A percentile compares a stretch with the other conserved stretches of the same genome.
These are phyloP conservation scores for Kazachstania martiniae DNA, from an alignment of 805 yeast species.

Conservation along the genomic window DNA sequence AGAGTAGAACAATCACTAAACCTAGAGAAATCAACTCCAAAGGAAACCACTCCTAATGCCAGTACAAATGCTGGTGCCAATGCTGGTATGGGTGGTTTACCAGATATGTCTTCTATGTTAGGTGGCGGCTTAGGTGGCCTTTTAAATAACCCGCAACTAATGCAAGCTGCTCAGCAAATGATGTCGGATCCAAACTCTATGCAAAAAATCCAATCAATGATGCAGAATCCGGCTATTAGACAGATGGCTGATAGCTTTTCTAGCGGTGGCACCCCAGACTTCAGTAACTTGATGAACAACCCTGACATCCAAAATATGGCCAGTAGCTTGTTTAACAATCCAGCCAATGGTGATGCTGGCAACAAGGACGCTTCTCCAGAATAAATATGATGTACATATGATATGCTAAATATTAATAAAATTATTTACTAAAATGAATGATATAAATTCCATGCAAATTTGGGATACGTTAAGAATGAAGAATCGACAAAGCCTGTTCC, in stretches of 20 bases:
- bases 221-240: constrained; percentile 71
- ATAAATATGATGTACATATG: neutral
- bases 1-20: constrained; percentile 66
- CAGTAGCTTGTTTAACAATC: constrained; percentile 51
- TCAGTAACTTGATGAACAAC: constrained; percentile 67
- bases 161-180: constrained; percentile 80
- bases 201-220: constrained; percentile 50
- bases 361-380: constrained; percentile 1
- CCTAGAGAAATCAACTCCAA: constrained; percentile 14
- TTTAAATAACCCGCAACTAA: constrained; percentile 84
- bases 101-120: constrained; percentile 60
- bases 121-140: constrained; percentile 58
- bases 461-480: no score
- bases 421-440: no score
- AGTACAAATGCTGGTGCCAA: constrained; percentile 20
- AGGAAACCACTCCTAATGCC: constrained; percentile 13
- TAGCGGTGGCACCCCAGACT: constrained; percentile 49
- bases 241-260: constrained; percentile 77
- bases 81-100: constrained; percentile 41
- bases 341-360: constrained; percentile 3
- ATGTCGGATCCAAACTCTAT: constrained; percentile 79
- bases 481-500: no score
- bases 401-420: neutral
- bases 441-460: no score
- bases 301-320: constrained; percentile 71